Percentiles rank a stretch among this genome's conserved stretches.
Conservation (phyloP, 2,329 filamentous ascomycete species). For the Arthrobotrys iridis region DNA sequence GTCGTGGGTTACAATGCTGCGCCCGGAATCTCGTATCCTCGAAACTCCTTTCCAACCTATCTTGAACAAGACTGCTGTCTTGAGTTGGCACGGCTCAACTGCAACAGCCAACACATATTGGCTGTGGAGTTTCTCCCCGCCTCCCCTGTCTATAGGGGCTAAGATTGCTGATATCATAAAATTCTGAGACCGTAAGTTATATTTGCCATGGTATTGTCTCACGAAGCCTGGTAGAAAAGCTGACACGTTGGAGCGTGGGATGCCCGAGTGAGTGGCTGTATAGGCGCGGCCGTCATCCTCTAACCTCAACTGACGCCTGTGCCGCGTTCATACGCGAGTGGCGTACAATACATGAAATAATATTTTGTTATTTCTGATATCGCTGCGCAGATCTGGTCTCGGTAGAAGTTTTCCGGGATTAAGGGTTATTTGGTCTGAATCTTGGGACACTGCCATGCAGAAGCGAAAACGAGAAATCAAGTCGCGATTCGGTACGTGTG, state of each 20-base stretch:
- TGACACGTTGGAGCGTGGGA: too few relatives aligned
- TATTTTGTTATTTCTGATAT: conserved; percentile 1
- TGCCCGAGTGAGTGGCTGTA: conserved; percentile 2
- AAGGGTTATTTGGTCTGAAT: not conserved
- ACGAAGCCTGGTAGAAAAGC: not conserved
- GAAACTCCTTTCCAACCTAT: too few relatives aligned
- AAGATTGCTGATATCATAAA: too few relatives aligned
- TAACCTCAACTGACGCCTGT: conserved; percentile 1
- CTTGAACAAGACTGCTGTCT: too few relatives aligned
- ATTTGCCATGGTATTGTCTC: not conserved
- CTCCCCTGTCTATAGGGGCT: too few relatives aligned
- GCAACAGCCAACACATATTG: conserved; percentile 1
- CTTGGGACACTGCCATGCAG: not conserved
- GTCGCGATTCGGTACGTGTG: conserved; percentile 1
- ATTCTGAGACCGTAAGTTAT: too few relatives aligned
- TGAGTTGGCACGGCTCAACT: too few relatives aligned
- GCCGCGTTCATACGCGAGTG: not conserved
- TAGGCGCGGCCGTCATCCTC: not conserved
- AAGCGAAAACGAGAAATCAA: not conserved
- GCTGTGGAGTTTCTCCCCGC: too few relatives aligned
- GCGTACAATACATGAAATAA: not conserved
- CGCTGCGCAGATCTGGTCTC: not conserved
- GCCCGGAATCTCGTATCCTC: not conserved
- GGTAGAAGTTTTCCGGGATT: not conserved
- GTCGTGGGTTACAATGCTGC: not conserved